phyloP scores from a whole-genome alignment of 257 asterid genomes.

The Nicotiana tabacum region DNA sequence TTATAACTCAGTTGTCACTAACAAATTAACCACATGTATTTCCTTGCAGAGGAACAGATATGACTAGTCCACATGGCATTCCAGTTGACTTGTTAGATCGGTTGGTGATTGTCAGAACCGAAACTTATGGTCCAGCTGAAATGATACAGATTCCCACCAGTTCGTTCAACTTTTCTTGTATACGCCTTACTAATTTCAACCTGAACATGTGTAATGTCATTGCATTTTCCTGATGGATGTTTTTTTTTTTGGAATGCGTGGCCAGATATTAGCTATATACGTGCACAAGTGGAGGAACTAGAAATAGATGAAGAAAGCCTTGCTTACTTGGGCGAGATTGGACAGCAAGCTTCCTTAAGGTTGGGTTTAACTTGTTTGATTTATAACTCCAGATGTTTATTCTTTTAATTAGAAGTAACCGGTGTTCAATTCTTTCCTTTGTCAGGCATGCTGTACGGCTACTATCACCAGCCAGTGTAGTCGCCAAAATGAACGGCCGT shows the following conservation, averaged over 20 bases:
- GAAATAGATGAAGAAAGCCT: slow-evolving; percentile 82
- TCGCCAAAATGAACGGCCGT: slow-evolving; percentile 84
- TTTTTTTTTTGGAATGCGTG: slow-evolving; percentile 1
- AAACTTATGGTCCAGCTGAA: slow-evolving; percentile 94
- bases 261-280: slow-evolving; percentile 81
- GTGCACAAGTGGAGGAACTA: slow-evolving; percentile 94
- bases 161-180: neutral
- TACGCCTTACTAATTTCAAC: neutral
- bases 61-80: slow-evolving; percentile 92
- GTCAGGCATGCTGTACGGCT: slow-evolving; percentile 84
- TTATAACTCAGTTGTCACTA: neutral
- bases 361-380: slow-evolving; percentile 7
- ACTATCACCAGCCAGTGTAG: slow-evolving; percentile 81
- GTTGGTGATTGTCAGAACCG: slow-evolving; percentile 82
- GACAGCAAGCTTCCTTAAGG: slow-evolving; percentile 85
- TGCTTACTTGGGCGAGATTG: slow-evolving; percentile 86
- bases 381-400: neutral
- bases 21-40: neutral
- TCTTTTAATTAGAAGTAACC: neutral
- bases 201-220: neutral
- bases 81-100: slow-evolving; percentile 94
- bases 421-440: neutral
- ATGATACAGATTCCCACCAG: slow-evolving; percentile 73
- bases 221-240: neutral
- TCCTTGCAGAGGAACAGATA: slow-evolving; percentile 82